Base-by-base conservation (phyloP, 352 stramenopile species). In the Phytophthora sp. region DNA sequence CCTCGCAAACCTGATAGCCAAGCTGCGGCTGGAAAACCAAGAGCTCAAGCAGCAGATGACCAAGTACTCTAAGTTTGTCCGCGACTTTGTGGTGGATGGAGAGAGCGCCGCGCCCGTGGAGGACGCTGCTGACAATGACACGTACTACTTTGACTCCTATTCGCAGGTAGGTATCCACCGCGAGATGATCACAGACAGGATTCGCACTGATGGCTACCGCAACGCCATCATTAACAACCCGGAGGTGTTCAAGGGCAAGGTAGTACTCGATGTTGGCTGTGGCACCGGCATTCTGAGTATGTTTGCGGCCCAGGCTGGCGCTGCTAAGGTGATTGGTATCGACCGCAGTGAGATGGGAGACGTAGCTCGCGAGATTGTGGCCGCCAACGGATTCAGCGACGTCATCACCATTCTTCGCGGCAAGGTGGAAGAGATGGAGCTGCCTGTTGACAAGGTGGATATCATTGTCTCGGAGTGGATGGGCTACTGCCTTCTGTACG, bases 401-500 rank as follows among this genome's bases (percentile, higher is more conserved):
- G 63, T 88, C 7, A 87, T 99, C 41, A 98, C 94, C 6, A 85
- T 99, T 41, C 92, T 99, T 36, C 88, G 94, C 50, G 94, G 95
- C 59, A 99, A 99, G 69, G 86, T 98, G 35, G 93, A 97, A 72
- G 90, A 97, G 62, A 85, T 97, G n/a, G 84, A 98, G 52, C 75
- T 99, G 15, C 95, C 95, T 0, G 91, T 99, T 27, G 77, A 95
- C 44, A 82, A 96, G 49, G 94, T 99, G 36, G 97, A 99, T 76
- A 97, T 99, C 50, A 99, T 99, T 73, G 94, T 99, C 30, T 98
- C 90, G 21, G 97, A 99, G 83, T 99, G 97, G 96, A 99, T 99
- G 96, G 97, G 96, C 41, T 99, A 99, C 78, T 98, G 96, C 64
- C 77, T 99, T 30, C 73, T 99, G 18, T 99, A 99, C 74, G 96